Base-by-base conservation (phyloP, 2,329 filamentous ascomycete species). In the Tolypocladium tundrense region DNA sequence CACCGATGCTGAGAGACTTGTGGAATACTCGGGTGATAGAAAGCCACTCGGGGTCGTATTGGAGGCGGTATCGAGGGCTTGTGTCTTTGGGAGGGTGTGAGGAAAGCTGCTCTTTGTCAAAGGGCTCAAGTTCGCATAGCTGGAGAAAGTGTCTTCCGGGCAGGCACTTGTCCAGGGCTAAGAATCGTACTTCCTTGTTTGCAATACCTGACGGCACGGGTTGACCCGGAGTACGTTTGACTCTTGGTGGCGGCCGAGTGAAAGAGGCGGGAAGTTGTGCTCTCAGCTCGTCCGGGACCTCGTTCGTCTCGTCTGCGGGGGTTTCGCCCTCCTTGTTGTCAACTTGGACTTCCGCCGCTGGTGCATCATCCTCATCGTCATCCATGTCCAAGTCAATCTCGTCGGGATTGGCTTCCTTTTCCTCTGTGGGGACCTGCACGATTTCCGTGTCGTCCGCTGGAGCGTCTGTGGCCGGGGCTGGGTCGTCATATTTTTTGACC, bases 21-120 rank as follows among this genome's bases (percentile, higher is more conserved):
- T 88, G 84, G 67, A 97, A 95, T 9, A 86, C 87, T 48, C 93
- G 88, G 14, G 87, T 92, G 62, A 99, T 97, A 48, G 94, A 88
- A 9, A 99, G 85, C 93, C 93, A 99, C 74, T 99, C 94, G 13
- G 87, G 84, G 70, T 99, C 94, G 69, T 99, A 97, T 53, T 85
- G 77, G 0, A 97, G 78, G 13, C 75, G 77, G 63, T 84, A 81
- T 1, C 85, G 84, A 24, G 67, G 64, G 1, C 57, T 57, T 4
- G 59, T 57, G 14, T 65, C 27, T 5, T 57, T 58, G 5, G 67
- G 64, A 48, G 62, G 62, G 55, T 67, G 56, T 3, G 57, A 50
- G 1, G 61, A 54, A 16, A 62, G 55, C 3, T 69, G 37, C 19
- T 71, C 61, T 0, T 72, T 59, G 19, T 78, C 73, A 48, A 79